Conservation (phyloP, 1,139 yeast species). For the Yamadazyma epiphylla region DNA sequence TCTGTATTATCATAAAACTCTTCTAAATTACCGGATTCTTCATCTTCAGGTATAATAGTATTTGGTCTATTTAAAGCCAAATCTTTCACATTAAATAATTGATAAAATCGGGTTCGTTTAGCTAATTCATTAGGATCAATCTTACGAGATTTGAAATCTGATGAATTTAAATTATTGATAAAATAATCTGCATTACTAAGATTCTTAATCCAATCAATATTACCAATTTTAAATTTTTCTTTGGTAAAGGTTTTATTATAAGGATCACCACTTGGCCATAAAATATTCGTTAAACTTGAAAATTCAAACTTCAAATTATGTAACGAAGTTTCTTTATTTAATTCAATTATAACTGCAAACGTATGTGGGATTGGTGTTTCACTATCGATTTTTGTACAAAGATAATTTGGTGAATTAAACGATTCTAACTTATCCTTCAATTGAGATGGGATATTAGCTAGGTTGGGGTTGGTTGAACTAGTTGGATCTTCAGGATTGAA, state of each 20-base stretch:
- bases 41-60: conserved; percentile 3
- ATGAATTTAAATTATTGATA: conserved; percentile 36
- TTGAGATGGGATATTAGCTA: conserved; percentile 11
- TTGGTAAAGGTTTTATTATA: conserved; percentile 36
- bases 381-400: conserved; percentile 38
- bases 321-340: conserved; percentile 30
- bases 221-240: conserved; percentile 50
- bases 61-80: conserved; percentile 8
- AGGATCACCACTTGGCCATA: conserved; percentile 59
- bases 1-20: conserved; percentile 2
- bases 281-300: conserved; percentile 30
- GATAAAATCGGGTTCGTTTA: conserved; percentile 33
- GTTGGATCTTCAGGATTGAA: not conserved
- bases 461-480: conserved; percentile 4
- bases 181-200: conserved; percentile 45
- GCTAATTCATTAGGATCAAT: conserved; percentile 34
- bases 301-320: conserved; percentile 31
- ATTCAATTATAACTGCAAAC: conserved; percentile 41
- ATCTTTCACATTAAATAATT: conserved; percentile 20
- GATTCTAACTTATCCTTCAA: conserved; percentile 14
- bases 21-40: too few relatives aligned
- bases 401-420: conserved; percentile 36
- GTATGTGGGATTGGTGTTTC: conserved; percentile 45
- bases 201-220: conserved; percentile 43
- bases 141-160: conserved; percentile 25